Base-by-base conservation (phyloP, 352 stramenopile species). In the Phytopythium vexans region DNA sequence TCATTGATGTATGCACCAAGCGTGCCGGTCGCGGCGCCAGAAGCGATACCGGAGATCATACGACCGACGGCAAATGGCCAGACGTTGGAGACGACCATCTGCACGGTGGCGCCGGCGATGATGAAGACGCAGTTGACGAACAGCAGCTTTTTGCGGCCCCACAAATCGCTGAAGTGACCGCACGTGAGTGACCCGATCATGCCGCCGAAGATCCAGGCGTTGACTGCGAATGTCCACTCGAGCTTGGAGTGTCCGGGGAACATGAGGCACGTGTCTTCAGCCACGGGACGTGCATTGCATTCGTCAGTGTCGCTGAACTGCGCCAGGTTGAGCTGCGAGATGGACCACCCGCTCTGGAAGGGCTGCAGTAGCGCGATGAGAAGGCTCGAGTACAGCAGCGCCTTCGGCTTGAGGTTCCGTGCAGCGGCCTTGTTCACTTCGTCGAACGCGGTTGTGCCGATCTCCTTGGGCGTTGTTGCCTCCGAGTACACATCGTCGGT, bases 321-420 rank as follows among this genome's bases (percentile, higher is more conserved):
- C 1, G 68, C 66, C 35, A 80, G 41, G 38, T 82, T 84, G 39
- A 85, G 56, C 50, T 87, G 70, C 14, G 72, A 74, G 3, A 78
- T 64, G 33, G 65, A 71, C 76, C 76, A 87, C 50, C 76, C 76
- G 39, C 70, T 77, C 48, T 88, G 74, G 44, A 80, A 68, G 9
- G 68, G 57, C n/a, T 77, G 62, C n/a, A 82, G 57, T 12, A 77
- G 49, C 12, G 67, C 68, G 38, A 81, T 52, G 14, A 64, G 50
- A 3, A 74, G 37, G 46, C 69, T 74, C 9, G 62, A 34, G 57
- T 88, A 87, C 27, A 85, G 46, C 15, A 67, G 47, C 16, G 41
- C 35, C 10, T 52, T 68, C 1, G 70, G 71, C 36, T 49, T 56
- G 45, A 68, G 47, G 27, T 47, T 12, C 42, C 49, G 56, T 0